A percentile compares a stretch with the other conserved stretches of the same genome.
Conservation (phyloP, 257 asterid species). For the Pogostemon cablin region DNA sequence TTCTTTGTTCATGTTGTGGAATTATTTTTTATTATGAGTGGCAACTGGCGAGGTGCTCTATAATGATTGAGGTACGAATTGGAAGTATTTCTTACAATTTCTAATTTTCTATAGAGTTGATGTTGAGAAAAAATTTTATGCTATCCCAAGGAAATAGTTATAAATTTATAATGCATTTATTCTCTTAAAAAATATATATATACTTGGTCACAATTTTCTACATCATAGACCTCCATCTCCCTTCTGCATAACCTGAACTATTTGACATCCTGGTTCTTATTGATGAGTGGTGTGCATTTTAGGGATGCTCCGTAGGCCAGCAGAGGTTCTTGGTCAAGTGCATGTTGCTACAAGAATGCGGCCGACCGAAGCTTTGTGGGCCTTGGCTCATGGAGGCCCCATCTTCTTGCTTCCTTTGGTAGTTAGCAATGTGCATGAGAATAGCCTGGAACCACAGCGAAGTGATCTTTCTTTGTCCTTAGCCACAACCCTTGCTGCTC, state of each 20-base stretch:
- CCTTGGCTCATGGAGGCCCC: conserved; percentile 96
- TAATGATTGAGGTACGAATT: conserved; percentile 22
- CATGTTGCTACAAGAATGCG: conserved; percentile 95
- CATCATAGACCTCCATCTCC: conserved; percentile 19
- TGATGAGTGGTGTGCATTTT: conserved; percentile 36
- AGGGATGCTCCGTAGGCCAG: conserved; percentile 94
- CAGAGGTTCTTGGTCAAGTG: conserved; percentile 99
- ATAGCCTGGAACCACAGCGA: conserved; percentile 81
- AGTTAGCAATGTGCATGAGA: conserved; percentile 80
- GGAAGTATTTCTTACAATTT: conserved; percentile 8
- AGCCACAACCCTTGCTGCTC: conserved; percentile 89
- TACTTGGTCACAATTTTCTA: conserved; percentile 15
- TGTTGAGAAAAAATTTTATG: conserved; percentile 15
- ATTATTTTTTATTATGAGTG: conserved; percentile 22
- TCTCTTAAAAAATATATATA: neutral
- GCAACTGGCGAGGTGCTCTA: conserved; percentile 11
- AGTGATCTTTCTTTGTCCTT: conserved; percentile 70
- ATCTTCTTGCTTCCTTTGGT: conserved; percentile 87
- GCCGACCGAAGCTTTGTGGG: conserved; percentile 94
- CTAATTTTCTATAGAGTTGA: conserved; percentile 16
- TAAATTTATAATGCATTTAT: conserved; percentile 14
- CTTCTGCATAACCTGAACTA: conserved; percentile 28
- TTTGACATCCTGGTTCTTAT: conserved; percentile 31
- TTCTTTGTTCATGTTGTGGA: conserved; percentile 22
- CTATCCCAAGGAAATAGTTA: conserved; percentile 1